Conservation (phyloP, 306 rosid species). For the Prunus dulcis region DNA sequence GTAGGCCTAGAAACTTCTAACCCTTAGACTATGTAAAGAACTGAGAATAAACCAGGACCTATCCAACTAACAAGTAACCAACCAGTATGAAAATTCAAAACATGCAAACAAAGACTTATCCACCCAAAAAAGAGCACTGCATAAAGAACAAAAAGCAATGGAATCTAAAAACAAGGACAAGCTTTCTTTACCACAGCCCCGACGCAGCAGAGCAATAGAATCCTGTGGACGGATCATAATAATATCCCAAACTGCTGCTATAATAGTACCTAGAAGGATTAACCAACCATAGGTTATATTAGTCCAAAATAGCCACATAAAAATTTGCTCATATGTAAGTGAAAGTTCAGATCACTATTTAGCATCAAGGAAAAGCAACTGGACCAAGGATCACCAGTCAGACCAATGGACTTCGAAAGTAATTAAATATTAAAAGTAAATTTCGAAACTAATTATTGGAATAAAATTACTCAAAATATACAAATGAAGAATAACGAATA, state of each 20-base stretch:
- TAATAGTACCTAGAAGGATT: conserved; percentile 20
- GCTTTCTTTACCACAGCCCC: conserved; percentile 16
- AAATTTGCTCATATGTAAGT: background rate
- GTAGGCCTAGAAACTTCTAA: background rate
- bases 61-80: background rate
- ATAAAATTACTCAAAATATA: background rate
- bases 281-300: background rate
- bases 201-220: conserved; percentile 28
- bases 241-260: conserved; percentile 23
- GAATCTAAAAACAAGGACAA: background rate
- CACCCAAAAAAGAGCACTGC: background rate
- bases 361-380: background rate
- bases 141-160: background rate
- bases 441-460: too few species aligned
- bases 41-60: background rate
- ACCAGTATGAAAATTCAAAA: background rate
- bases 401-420: background rate
- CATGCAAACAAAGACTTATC: background rate
- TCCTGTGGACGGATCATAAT: conserved; percentile 29
- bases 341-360: background rate
- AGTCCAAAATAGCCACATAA: background rate
- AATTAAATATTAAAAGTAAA: background rate
- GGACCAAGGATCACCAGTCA: background rate
- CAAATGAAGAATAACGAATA: background rate
- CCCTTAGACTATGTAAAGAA: background rate